Conservation (phyloP, 1,284 basidiomycete species). For the Crocinoboletus sp. region DNA sequence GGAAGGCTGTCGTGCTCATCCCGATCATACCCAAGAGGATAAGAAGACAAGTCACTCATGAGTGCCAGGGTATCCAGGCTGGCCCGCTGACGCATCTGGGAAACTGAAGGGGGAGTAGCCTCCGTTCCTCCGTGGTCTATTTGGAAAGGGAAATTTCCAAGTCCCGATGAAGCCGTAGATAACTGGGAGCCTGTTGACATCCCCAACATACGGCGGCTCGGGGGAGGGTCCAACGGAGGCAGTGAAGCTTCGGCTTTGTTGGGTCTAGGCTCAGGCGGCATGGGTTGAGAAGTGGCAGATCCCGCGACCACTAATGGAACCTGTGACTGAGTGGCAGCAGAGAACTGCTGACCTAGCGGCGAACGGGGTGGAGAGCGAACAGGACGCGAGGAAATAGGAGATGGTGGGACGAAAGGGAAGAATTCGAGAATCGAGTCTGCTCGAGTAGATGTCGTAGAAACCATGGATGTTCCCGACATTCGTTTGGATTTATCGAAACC, state of each 20-base stretch:
- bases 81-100: constrained; percentile 54
- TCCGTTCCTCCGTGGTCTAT: constrained; percentile 53
- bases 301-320: constrained; percentile 29
- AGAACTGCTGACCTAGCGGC: constrained; percentile 56
- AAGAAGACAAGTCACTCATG: constrained; percentile 73
- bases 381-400: constrained; percentile 73
- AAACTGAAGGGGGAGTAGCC: constrained; percentile 23
- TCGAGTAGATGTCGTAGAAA: constrained; percentile 61
- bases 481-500: constrained; percentile 43
- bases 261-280: constrained; percentile 7
- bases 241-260: constrained; percentile 34
- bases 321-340: constrained; percentile 34
- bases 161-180: constrained; percentile 67
- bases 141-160: constrained; percentile 79
- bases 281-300: constrained; percentile 3
- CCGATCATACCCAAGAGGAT: constrained; percentile 67
- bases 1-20: constrained; percentile 38
- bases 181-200: constrained; percentile 68
- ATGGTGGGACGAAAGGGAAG: constrained; percentile 82
- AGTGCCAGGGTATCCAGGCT: constrained; percentile 78
- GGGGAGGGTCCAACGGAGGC: constrained; percentile 42
- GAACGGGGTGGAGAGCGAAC: constrained; percentile 69
- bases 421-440: constrained; percentile 79
- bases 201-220: constrained; percentile 53
- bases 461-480: constrained; percentile 57